phyloP scores from a whole-genome alignment of 225 moss, liverwort and hornwort genomes.

The Thuidium tamariscinum region DNA sequence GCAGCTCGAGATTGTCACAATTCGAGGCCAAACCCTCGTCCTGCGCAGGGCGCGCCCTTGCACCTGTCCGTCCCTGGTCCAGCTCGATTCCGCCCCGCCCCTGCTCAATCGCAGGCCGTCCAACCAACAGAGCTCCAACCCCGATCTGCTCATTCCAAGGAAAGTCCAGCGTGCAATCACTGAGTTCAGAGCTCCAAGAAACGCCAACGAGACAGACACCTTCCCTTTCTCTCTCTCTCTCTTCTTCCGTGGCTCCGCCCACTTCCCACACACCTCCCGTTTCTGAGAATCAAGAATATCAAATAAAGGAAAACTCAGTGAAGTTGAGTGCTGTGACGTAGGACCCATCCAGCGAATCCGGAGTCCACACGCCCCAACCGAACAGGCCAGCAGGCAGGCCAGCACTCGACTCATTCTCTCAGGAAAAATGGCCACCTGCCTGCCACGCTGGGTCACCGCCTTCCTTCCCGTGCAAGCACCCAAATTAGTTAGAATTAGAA shows the following conservation, averaged over 20 bases:
- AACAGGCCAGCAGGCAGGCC: not conserved
- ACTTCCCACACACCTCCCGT: not conserved
- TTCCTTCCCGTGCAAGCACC: not conserved
- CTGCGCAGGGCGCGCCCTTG: not conserved
- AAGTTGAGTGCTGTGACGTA: not conserved
- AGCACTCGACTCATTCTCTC: not conserved
- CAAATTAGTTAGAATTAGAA: not conserved
- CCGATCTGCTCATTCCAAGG: not conserved
- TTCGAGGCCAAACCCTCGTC: not conserved
- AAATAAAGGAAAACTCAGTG: not conserved
- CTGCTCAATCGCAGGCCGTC: not conserved
- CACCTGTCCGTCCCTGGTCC: not conserved
- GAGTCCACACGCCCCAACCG: not conserved
- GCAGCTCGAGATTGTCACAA: not conserved
- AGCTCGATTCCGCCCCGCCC: not conserved
- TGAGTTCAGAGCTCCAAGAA: not conserved
- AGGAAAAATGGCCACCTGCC: not conserved
- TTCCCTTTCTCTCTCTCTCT: not conserved
- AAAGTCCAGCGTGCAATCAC: not conserved
- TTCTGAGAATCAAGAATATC: not conserved
- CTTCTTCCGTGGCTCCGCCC: not conserved
- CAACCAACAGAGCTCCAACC: not conserved
- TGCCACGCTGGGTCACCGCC: not conserved
- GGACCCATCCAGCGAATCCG: not conserved
- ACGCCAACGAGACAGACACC: not conserved